phyloP scores from a whole-genome alignment of 768 basidiomycete species.

The Pulveroboletus sp. region DNA sequence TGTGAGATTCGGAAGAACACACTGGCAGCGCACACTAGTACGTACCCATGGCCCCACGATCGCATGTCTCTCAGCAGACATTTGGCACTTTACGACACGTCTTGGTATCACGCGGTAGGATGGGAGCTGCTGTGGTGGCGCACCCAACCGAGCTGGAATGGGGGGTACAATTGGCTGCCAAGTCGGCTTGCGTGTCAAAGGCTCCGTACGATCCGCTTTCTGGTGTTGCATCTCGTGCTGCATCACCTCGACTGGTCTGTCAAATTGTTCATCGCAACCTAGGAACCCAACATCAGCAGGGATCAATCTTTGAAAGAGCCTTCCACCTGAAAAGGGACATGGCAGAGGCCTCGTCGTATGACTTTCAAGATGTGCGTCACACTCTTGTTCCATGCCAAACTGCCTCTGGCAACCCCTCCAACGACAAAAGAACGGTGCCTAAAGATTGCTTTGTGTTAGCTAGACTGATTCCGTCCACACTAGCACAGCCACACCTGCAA shows the following conservation, averaged over 20 bases:
- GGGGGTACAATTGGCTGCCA: slow-evolving; percentile 32
- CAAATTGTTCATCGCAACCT: slow-evolving; percentile 54
- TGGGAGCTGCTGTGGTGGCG: slow-evolving; percentile 42
- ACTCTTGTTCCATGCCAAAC: slow-evolving; percentile 33
- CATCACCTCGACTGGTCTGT: slow-evolving; percentile 41
- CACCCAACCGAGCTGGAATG: slow-evolving; percentile 30
- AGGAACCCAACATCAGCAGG: slow-evolving; percentile 10
- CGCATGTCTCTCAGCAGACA: slow-evolving; percentile 49
- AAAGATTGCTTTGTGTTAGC: slow-evolving; percentile 2
- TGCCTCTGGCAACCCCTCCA: slow-evolving; percentile 55
- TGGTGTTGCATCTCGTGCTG: slow-evolving; percentile 45
- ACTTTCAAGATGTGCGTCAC: slow-evolving; percentile 46
- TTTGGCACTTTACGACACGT: slow-evolving; percentile 39
- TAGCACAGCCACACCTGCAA: slow-evolving; percentile 23
- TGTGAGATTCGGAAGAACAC: slow-evolving; percentile 1
- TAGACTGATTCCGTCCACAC: not conserved
- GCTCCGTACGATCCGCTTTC: slow-evolving; percentile 14
- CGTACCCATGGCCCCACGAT: slow-evolving; percentile 53
- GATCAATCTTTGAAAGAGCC: not conserved
- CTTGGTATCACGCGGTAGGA: slow-evolving; percentile 46
- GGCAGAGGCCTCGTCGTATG: slow-evolving; percentile 38
- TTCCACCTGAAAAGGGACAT: slow-evolving; percentile 41
- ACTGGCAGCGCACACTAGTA: not conserved
- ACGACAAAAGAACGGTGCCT: slow-evolving; percentile 43
- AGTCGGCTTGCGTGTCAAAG: slow-evolving; percentile 23